Base-by-base conservation (phyloP, 1,284 basidiomycete genomes). In the Cryptococcus sp. region DNA sequence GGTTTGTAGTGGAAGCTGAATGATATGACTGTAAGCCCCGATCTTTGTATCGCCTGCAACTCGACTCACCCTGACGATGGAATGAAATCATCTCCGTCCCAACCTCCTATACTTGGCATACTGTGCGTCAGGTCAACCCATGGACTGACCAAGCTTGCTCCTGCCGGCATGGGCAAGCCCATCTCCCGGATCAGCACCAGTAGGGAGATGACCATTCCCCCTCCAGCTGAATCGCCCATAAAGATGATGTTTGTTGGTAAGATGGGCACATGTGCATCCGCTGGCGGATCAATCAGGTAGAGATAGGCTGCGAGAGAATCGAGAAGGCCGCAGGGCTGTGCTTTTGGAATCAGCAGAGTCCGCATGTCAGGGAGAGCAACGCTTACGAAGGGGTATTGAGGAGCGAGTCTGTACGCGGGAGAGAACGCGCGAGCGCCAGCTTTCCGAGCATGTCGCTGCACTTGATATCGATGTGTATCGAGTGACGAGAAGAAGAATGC, bases 111-210 rank as follows among this genome's bases (percentile, higher is more conserved):
- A 62, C 90, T 93, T 0, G 91, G 90, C 78, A 97, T 96, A 0
- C 89, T 93, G 75, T 98, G 94, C 0, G 91, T 93, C 49, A 97
- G 78, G 76, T 97, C 94, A 75, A 89, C 90, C 91, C 91, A 95
- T 0, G 92, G 92, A 13, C 89, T 91, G 64, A 94, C 86, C 38
- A 93, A 80, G 37, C 91, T 82, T 1, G 85, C 90, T 7, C 91
- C 93, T 3, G 92, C 91, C 0, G 94, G 94, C 64, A 85, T 74
- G 1, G 93, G 93, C 29, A 95, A 79, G 0, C 84, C 86, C 37
- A 86, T 80, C 74, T 99, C 95, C 6, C 95, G 87, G 43, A 99
- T 85, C 15, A 95, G 81, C 68, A 94, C 89, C 3, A 98, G 83
- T 11, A 97, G 80, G 1, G 93, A 88, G 39, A 98, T 79, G 1